Percentiles rank a stretch among this genome's conserved stretches.
Conservation (phyloP, 108 stramenopile genomes). For the Parietichytrium sp. region DNA sequence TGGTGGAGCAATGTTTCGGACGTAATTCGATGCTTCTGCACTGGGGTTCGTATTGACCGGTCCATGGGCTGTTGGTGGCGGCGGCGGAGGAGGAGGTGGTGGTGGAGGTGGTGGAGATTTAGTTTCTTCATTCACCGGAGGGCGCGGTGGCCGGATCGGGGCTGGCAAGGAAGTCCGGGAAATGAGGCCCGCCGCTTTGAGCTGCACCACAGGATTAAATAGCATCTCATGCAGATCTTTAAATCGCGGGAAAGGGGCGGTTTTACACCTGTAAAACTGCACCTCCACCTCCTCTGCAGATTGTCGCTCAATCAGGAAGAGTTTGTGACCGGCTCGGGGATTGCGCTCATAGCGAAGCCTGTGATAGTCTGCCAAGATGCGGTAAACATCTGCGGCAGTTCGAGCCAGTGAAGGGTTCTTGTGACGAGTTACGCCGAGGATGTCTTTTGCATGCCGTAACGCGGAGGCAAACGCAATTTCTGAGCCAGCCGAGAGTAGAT, state of each 20-base stretch:
- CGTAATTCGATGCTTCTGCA: too few species aligned
- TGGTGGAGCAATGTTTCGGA: too few species aligned
- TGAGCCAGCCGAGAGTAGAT: conserved; percentile 7
- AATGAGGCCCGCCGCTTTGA: neutral
- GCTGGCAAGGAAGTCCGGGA: neutral
- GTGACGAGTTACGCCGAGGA: neutral
- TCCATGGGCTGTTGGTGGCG: neutral
- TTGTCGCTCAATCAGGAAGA: neutral
- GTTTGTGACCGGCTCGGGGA: neutral
- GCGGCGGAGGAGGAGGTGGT: neutral
- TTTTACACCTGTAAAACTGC: neutral
- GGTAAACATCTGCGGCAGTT: neutral
- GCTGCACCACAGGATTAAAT: neutral
- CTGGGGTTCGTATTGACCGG: neutral
- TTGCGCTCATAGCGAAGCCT: neutral
- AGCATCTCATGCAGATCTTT: neutral
- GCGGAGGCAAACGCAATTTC: conserved; percentile 1
- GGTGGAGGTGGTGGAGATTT: neutral
- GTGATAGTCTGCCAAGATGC: neutral
- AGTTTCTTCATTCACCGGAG: neutral
- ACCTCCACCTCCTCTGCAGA: neutral
- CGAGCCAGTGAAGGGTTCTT: neutral
- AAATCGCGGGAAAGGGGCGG: neutral
- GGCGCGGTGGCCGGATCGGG: neutral
- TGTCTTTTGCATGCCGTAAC: neutral